Base-by-base conservation (phyloP, 306 rosid genomes). In the Ammopiptanthus mongolicus region DNA sequence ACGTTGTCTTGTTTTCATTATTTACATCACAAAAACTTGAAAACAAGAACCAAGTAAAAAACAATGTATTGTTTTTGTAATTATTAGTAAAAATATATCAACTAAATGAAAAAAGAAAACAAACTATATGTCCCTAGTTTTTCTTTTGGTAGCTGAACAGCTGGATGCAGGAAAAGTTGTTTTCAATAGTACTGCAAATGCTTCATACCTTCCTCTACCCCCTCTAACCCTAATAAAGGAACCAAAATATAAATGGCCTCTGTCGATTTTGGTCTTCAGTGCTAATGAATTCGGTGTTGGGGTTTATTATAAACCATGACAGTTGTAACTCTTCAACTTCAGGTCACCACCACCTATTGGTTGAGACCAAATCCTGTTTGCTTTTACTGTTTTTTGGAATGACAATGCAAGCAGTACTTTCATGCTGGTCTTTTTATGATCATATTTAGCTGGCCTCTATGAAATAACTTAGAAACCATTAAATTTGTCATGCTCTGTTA, bases 401-500 rank as follows among this genome's bases (percentile, higher is more conserved):
- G 18, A 21, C 4, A 8, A 19, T 18, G 17, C 17, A 13, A 2
- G 61, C 8, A 1, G 13, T 61, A 33, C 6, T 61, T 22, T 61
- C 39, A 33, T 12, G 18, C 48, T n/a, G n/a, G n/a, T n/a, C n/a
- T n/a, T n/a, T n/a, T n/a, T n/a, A 60, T 53, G 17, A 65, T 37
- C 18, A n/a, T 48, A 53, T 33, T 17, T 10, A 51, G 33, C 9
- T 71, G 5, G 47, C n/a, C 10, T 39, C 25, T 39, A 8, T 29
- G 76, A 37, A 65, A 61, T 53, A 8, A 6, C 23, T 17, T 22
- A 19, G 2, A 50, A 46, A 6, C 62, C 46, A 12, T 67, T 50
- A 53, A 78, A 58, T 72, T 62, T 70, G 15, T 51, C 28, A 13
- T 73, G 67, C 55, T 56, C 58, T 87, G 25, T 17, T 48, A 31